Percentiles rank a stretch among this genome's conserved stretches.
phyloP scores from a whole-genome alignment of 2,329 filamentous ascomycete species.

The Fusarium chaquense region DNA sequence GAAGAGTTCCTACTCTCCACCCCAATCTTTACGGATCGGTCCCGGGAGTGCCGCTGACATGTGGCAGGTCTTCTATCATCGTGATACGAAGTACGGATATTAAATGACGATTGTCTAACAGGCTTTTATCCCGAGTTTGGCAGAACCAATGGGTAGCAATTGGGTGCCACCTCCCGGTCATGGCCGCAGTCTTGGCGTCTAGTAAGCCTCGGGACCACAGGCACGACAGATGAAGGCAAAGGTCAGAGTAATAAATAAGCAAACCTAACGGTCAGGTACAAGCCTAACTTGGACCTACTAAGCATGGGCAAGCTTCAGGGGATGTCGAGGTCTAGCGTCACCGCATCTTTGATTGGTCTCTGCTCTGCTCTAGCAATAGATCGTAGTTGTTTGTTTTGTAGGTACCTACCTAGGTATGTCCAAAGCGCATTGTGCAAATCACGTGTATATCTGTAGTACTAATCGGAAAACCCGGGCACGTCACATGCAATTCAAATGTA shows the following conservation, averaged over 20 bases:
- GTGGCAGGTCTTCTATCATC: background rate
- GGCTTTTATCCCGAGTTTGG: constrained; percentile 16
- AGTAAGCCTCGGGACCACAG: constrained; percentile 38
- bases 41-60: constrained; percentile 8
- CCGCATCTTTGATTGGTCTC: constrained; percentile 11
- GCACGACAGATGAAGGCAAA: constrained; percentile 8
- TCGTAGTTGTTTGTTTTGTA: background rate
- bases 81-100: constrained; percentile 31
- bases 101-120: constrained; percentile 29
- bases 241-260: constrained; percentile 24
- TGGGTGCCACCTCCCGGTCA: constrained; percentile 28
- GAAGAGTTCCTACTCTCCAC: background rate
- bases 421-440: constrained; percentile 20
- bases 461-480: constrained; percentile 41
- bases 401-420: background rate
- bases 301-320: constrained; percentile 20
- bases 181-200: constrained; percentile 32
- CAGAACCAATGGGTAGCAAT: constrained; percentile 26
- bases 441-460: constrained; percentile 30
- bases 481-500: constrained; percentile 52
- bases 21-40: background rate
- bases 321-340: constrained; percentile 2
- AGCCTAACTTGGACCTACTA: background rate
- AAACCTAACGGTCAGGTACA: constrained; percentile 29
- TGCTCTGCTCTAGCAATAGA: background rate